Evolutionary conservation across 306 rosid genomes (phyloP).

Genomic region (Casuarina cunninghamiana): DNA sequence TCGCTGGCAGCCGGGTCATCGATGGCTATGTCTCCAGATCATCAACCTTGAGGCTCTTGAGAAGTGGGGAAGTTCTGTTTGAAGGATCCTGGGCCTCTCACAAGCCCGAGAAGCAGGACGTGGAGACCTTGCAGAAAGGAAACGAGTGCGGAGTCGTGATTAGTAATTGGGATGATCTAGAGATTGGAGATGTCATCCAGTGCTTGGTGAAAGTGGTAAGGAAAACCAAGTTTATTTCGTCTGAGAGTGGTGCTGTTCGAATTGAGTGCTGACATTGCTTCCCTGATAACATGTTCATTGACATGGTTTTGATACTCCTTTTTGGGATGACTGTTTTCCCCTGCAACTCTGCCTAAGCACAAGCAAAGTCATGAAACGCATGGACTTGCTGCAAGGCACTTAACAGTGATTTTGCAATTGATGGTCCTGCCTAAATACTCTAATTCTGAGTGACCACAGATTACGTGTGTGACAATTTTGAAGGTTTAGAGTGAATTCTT

Average conservation of each 20-base stretch:
- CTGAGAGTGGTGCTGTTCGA: constrained; percentile 87
- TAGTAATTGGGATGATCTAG: constrained; percentile 59
- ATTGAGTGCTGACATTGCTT: constrained; percentile 64
- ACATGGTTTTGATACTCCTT: neutral
- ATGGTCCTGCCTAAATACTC: neutral
- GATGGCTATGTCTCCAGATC: constrained; percentile 62
- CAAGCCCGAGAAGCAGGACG: no score
- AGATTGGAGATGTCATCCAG: constrained; percentile 78
- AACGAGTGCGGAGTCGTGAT: no score
- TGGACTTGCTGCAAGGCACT: no score
- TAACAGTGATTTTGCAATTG: neutral
- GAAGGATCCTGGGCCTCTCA: constrained; percentile 84
- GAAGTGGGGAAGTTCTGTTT: constrained; percentile 84
- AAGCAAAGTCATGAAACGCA: neutral
- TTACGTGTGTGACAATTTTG: constrained; percentile 10
- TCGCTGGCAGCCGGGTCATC: constrained; percentile 85
- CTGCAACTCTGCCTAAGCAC: neutral
- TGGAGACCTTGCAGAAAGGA: no score
- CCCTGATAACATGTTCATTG: neutral
- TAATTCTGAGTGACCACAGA: constrained; percentile 1
- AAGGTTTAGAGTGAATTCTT: constrained; percentile 2
- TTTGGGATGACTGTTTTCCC: neutral
- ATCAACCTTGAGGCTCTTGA: constrained; percentile 73
- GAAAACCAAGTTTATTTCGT: constrained; percentile 92
- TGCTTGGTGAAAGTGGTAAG: constrained; percentile 77